Percentiles rank a stretch among this genome's conserved stretches.
Evolutionary conservation across 345 rosid genomes (phyloP).

Genomic region (Populus pruinosa): DNA sequence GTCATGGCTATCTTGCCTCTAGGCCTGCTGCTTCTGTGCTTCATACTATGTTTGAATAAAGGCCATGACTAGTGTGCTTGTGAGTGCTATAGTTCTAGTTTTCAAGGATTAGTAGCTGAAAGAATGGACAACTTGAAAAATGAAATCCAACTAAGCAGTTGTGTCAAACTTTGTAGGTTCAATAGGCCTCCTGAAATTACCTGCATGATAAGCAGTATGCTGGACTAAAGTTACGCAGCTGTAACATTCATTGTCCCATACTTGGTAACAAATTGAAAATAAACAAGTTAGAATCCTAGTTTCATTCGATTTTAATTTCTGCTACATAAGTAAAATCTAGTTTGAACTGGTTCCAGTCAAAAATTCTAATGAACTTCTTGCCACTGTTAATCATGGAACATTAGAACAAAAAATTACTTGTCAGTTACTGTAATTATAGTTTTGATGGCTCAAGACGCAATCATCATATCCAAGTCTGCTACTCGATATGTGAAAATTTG

Average conservation of each 20-base stretch:
- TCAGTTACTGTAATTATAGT: not conserved
- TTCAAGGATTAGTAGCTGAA: not conserved
- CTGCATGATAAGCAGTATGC: not conserved
- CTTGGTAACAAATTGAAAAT: not conserved
- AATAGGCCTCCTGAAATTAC: not conserved
- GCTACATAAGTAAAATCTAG: too few relatives aligned
- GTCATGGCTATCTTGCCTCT: conserved; percentile 3
- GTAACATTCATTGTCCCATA: not conserved
- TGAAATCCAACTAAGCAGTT: not conserved
- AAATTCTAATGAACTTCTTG: too few relatives aligned
- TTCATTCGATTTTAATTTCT: too few relatives aligned
- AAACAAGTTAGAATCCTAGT: not conserved
- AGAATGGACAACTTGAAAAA: not conserved
- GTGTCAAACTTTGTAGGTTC: not conserved
- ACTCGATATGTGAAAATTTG: not conserved
- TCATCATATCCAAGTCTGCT: not conserved
- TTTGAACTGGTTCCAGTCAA: too few relatives aligned
- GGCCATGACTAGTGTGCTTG: conserved; percentile 3
- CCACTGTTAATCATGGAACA: too few relatives aligned
- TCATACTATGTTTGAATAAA: not conserved
- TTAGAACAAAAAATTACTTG: too few relatives aligned
- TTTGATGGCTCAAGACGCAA: not conserved
- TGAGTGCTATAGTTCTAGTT: not conserved
- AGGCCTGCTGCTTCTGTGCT: conserved; percentile 1
- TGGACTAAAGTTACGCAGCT: not conserved